Conservation (phyloP, 352 stramenopile species). For the Phytopythium litorale region DNA sequence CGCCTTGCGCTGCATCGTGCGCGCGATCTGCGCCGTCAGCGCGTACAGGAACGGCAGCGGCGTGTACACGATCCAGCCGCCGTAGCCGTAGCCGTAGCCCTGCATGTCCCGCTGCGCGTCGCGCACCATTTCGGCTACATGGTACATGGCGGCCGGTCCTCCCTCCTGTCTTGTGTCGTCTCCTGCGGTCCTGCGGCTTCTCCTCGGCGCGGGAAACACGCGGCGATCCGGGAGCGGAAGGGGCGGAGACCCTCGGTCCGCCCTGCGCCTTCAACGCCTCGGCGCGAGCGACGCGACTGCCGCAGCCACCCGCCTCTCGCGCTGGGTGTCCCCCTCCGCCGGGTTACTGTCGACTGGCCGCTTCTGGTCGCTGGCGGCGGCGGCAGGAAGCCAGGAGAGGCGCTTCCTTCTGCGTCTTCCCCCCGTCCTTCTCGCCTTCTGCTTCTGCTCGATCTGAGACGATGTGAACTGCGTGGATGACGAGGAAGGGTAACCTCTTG, state of each 20-base stretch:
- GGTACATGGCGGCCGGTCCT: constrained; percentile 47
- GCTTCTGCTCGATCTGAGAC: background rate
- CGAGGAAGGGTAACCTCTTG: background rate
- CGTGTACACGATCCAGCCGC: constrained; percentile 59
- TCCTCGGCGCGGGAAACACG: background rate
- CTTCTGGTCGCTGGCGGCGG: too few species aligned
- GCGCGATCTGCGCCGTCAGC: constrained; percentile 55
- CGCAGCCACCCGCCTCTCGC: too few species aligned
- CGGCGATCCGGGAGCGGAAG: background rate
- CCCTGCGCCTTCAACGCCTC: too few species aligned
- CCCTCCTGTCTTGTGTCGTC: background rate
- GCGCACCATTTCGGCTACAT: constrained; percentile 80
- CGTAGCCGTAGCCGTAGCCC: constrained; percentile 13
- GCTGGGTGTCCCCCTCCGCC: too few species aligned
- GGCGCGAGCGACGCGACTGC: too few species aligned
- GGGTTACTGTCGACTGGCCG: too few species aligned
- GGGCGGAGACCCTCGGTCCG: too few species aligned
- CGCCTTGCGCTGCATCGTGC: constrained; percentile 73
- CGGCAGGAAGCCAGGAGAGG: background rate
- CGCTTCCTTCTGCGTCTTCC: background rate
- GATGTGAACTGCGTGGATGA: background rate
- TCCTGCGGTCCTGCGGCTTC: background rate
- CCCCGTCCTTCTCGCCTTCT: background rate
- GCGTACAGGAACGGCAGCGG: constrained; percentile 75
- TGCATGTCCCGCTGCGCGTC: constrained; percentile 78